Percentiles rank a stretch among this genome's conserved stretches.
phyloP scores from a whole-genome alignment of 2,329 filamentous ascomycete genomes.

The Bipolaris zeicola region DNA sequence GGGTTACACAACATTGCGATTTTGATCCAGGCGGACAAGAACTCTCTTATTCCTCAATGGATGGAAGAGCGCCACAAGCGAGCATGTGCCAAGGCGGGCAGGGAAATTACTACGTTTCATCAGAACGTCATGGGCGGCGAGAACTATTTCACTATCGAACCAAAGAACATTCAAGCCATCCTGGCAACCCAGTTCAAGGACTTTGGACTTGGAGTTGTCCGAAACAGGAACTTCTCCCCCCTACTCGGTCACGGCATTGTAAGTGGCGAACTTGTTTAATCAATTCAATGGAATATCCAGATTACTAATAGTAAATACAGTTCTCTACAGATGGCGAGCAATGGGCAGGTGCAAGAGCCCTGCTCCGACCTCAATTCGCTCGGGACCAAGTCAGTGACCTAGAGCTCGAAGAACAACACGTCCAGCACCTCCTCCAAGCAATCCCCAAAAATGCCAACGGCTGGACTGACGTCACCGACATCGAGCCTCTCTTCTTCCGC shows the following conservation, averaged over 20 bases:
- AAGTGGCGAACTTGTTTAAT: slow-evolving; percentile 10
- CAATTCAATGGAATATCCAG: not conserved
- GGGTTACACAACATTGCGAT: slow-evolving; percentile 56
- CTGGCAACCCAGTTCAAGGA: slow-evolving; percentile 55
- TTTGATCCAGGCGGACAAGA: slow-evolving; percentile 48
- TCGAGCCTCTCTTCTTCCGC: slow-evolving; percentile 49
- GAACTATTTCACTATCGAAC: slow-evolving; percentile 47
- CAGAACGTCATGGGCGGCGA: slow-evolving; percentile 24
- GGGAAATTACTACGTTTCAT: slow-evolving; percentile 34
- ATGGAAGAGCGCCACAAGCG: slow-evolving; percentile 26
- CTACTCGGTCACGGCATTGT: slow-evolving; percentile 51
- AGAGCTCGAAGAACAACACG: slow-evolving; percentile 38
- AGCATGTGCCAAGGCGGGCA: slow-evolving; percentile 24
- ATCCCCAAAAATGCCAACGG: slow-evolving; percentile 24
- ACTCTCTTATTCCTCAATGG: slow-evolving; percentile 41
- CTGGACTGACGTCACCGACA: slow-evolving; percentile 38
- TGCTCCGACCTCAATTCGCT: slow-evolving; percentile 47
- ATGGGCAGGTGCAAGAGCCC: slow-evolving; percentile 40
- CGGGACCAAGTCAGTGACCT: slow-evolving; percentile 42
- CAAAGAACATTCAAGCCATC: slow-evolving; percentile 54
- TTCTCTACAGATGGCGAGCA: slow-evolving; percentile 38
- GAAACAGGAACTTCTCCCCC: slow-evolving; percentile 47
- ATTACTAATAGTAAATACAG: slow-evolving; percentile 15
- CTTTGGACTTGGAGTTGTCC: slow-evolving; percentile 47
- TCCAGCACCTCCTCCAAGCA: slow-evolving; percentile 43